Base-by-base conservation (phyloP, 202 grass and related monocot species). In the Zoysia matrella region DNA sequence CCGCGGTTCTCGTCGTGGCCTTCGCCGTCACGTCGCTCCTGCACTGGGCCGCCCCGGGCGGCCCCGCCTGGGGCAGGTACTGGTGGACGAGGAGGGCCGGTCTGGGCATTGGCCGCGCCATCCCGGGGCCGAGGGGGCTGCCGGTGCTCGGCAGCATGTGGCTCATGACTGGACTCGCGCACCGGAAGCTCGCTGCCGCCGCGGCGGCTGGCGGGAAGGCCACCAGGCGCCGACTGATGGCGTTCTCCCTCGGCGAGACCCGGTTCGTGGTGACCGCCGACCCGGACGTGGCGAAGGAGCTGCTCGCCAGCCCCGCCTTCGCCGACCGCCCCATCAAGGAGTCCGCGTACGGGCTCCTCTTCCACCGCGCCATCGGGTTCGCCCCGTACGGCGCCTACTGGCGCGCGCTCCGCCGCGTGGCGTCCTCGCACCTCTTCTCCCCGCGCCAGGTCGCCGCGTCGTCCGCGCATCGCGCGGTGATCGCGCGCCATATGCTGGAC, bases 301-400 rank as follows among this genome's bases (percentile, higher is more conserved):
- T 98, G 82, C 87, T 98, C 36, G 74, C 46, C 48, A 71, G 91
- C 82, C 65, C 86, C 3, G 60, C 77, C 47, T 98, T 98, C 81
- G 90, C 86, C 12, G 92, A 91, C 86, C 92, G 95, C 16, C 95
- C 95, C 6, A 48, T 89, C 47, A 98, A 95, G 86, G 90, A 98
- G 87, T 90, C 92, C 3, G 95, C 95, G 5, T 95, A 95, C 82
- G 82, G 85, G 9, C 92, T 98, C 48, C 13, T 98, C 14, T 98
- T 98, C 79, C 76, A 95, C 88, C 95, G 95, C 78, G 95, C 95
- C 82, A 98, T 98, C 72, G 95, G 95, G 7, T 98, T 98, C 85
- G 95, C 95, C 6, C 95, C 88, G 1, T 82, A 98, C 73, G 84
- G 92, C 39, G 11, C 12, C 0, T 95, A 98, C 87, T 95, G 95